A percentile compares a stretch with the other conserved stretches of the same genome.
Conservation (phyloP, 257 asterid genomes). For the Salvia rosmarinus region DNA sequence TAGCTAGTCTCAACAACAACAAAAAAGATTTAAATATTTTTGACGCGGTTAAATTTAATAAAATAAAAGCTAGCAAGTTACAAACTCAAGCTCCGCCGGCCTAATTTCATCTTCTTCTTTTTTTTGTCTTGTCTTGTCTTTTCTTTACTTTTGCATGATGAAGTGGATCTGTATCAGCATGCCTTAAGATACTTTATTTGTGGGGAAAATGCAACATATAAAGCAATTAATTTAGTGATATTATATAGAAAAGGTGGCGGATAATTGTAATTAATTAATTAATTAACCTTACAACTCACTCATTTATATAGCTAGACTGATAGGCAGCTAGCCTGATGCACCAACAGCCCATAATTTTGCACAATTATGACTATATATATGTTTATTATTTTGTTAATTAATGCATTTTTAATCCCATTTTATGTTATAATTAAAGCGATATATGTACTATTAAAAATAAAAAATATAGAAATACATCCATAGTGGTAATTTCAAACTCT, state of each 20-base stretch:
- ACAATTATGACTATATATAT: background rate
- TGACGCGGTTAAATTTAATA: background rate
- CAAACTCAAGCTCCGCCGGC: background rate
- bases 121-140: background rate
- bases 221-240: background rate
- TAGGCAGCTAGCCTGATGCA: background rate
- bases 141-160: conserved; percentile 11
- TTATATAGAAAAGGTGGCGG: background rate
- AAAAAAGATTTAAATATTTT: background rate
- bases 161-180: conserved; percentile 23
- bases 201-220: background rate
- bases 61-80: background rate
- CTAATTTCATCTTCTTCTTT: background rate
- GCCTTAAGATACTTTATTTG: background rate
- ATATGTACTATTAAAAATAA: too few relatives aligned
- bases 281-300: background rate
- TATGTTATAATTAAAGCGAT: too few relatives aligned
- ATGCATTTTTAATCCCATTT: too few relatives aligned
- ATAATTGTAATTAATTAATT: background rate
- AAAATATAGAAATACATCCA: background rate
- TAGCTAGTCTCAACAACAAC: background rate
- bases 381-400: too few relatives aligned
- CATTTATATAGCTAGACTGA: background rate
- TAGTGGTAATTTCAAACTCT: background rate
- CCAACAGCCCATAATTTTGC: background rate